Base-by-base conservation (phyloP, 2,329 filamentous ascomycete genomes). In the Neonectria coccinea region DNA sequence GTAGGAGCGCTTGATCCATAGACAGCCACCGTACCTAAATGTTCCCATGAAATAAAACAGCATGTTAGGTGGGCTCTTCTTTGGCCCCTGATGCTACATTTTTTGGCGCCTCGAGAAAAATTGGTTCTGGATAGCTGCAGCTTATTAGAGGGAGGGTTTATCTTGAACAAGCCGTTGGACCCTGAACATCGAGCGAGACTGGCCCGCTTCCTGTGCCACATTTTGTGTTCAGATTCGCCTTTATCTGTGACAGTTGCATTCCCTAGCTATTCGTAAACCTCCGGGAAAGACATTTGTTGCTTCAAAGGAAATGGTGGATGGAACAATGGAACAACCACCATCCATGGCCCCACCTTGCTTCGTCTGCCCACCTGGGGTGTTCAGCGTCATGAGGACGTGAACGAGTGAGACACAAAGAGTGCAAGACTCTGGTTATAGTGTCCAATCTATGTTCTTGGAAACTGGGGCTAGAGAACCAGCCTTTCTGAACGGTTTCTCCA, bases 21-120 rank as follows among this genome's bases (percentile, higher is more conserved):
- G 55, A 48, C 41, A 29, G 20, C 44, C 48, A 50, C 45, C n/a
- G 10, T 48, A 44, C n/a, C 20, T 48, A 44, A 54, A 33, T 33
- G 48, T 22, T 48, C n/a, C 27, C 12, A 56, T 31, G 31, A 33
- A 36, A 47, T 56, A 56, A 20, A 48, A 48, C n/a, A 12, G 27
- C 48, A 51, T 33, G n/a, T n/a, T 33, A 33, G 48, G 29, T 33
- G 48, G 48, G 48, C 48, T 20, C n/a, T 31, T n/a, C 31, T 20
- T 5, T 18, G 48, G 48, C 29, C 48, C 18, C 10, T 33, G 48
- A 51, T 51, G 48, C 48, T 33, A 33, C 3, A 20, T 31, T 20
- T 31, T 31, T 51, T 51, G 27, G 27, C 48, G 48, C 29, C 48
- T 20, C 5, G 29, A 51, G 11, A 7, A 22, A 33, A 29, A 18